phyloP scores from a whole-genome alignment of 2,329 filamentous ascomycete genomes.

The Cladosporium sp. region DNA sequence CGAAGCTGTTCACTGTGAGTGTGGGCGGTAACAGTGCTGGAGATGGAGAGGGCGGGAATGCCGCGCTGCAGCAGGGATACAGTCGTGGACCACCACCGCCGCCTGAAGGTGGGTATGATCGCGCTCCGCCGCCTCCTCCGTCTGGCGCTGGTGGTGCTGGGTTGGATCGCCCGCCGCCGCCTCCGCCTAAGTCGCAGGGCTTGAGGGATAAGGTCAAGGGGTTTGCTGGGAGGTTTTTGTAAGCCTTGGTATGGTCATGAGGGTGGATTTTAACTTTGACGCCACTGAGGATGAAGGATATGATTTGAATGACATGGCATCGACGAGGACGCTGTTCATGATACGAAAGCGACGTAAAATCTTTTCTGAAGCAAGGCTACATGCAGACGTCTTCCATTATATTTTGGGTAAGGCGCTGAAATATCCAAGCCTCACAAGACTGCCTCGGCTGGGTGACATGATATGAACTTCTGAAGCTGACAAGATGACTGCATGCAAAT shows the following conservation, averaged over 20 bases:
- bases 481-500: too few relatives aligned
- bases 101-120: slow-evolving; percentile 3
- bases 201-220: slow-evolving; percentile 18
- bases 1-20: slow-evolving; percentile 43
- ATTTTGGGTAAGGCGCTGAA: too few relatives aligned
- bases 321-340: too few relatives aligned
- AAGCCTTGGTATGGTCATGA: slow-evolving; percentile 5
- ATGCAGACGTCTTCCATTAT: too few relatives aligned
- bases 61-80: slow-evolving; percentile 3
- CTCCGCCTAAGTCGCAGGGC: slow-evolving; percentile 13
- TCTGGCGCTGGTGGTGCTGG: neutral
- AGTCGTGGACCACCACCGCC: slow-evolving; percentile 6
- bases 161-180: slow-evolving; percentile 17
- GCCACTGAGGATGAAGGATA: neutral
- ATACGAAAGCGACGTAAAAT: too few relatives aligned
- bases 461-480: too few relatives aligned
- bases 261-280: too few relatives aligned
- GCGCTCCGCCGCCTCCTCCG: slow-evolving; percentile 7
- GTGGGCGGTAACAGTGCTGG: slow-evolving; percentile 39
- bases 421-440: too few relatives aligned
- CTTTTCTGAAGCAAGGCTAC: too few relatives aligned
- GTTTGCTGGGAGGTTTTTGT: slow-evolving; percentile 18
- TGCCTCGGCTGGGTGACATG: too few relatives aligned
- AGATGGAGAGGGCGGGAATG: slow-evolving; percentile 6
- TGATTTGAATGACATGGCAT: too few relatives aligned